A percentile compares a stretch with the other conserved stretches of the same genome.
Conservation (phyloP, 768 basidiomycete species). For the Suillus subaureus region DNA sequence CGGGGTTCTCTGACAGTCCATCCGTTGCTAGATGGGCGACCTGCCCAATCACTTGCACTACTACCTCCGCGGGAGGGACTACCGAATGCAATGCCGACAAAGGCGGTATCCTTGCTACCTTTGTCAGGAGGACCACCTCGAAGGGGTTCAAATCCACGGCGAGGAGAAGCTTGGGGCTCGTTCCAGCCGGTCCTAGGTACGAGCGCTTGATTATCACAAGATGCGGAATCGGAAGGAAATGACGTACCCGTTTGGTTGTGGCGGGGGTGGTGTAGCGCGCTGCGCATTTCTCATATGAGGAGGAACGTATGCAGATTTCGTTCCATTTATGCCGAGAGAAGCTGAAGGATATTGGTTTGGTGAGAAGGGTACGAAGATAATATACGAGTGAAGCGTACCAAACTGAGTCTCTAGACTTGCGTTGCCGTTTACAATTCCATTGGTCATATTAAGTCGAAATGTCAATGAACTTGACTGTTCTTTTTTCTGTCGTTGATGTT, state of each 20-base stretch:
- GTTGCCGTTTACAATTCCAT: constrained; percentile 85
- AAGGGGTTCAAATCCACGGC: constrained; percentile 44
- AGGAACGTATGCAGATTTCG: constrained; percentile 84
- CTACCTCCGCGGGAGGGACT: constrained; percentile 37
- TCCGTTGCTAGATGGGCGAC: constrained; percentile 38
- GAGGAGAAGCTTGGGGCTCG: constrained; percentile 73
- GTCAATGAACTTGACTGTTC: constrained; percentile 30
- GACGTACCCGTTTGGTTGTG: constrained; percentile 55
- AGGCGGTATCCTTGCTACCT: constrained; percentile 40
- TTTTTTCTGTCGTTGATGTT: constrained; percentile 33
- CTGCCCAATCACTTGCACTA: constrained; percentile 42
- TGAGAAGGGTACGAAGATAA: constrained; percentile 1
- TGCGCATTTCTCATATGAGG: constrained; percentile 85
- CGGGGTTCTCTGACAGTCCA: constrained; percentile 39
- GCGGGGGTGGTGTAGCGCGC: constrained; percentile 72
- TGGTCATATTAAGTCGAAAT: constrained; percentile 72
- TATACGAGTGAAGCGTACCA: constrained; percentile 45
- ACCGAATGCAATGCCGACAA: constrained; percentile 33
- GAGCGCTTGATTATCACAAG: constrained; percentile 22
- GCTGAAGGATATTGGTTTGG: constrained; percentile 41
- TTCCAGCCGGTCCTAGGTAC: constrained; percentile 65
- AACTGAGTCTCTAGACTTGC: constrained; percentile 76
- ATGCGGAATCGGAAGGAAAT: constrained; percentile 17
- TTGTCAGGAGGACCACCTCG: constrained; percentile 44
- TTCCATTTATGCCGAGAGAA: constrained; percentile 70